Evolutionary conservation across 805 yeast genomes (phyloP).

Genomic region (Candida golubevii): DNA sequence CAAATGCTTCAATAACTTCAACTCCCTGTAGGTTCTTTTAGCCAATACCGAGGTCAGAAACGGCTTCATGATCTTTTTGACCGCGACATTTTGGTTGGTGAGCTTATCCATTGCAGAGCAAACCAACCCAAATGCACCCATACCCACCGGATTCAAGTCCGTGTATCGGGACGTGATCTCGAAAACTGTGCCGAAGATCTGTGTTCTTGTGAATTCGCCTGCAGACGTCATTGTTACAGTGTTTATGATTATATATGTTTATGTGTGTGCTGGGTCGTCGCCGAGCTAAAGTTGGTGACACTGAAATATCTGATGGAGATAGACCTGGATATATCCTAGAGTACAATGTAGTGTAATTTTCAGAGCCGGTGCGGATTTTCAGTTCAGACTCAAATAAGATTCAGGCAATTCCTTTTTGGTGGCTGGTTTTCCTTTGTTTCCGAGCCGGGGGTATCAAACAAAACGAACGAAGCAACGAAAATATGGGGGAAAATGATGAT

Average conservation of each 20-base stretch:
- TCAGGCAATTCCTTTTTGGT: no score
- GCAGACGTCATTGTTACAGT: constrained; percentile 32
- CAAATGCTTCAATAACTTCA: constrained; percentile 86
- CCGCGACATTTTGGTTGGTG: constrained; percentile 91
- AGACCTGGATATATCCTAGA: no score
- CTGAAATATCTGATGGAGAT: no score
- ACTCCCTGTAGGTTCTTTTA: constrained; percentile 93
- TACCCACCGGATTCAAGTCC: constrained; percentile 95
- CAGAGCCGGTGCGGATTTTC: no score
- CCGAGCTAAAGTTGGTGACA: no score
- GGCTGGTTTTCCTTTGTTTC: no score
- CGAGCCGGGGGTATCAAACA: no score
- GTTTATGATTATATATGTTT: background rate
- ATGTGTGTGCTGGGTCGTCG: no score
- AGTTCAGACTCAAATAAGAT: no score
- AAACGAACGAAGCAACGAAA: no score
- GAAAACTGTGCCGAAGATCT: constrained; percentile 91
- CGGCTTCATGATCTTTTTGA: constrained; percentile 96
- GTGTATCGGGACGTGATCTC: constrained; percentile 88
- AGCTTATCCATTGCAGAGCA: constrained; percentile 93
- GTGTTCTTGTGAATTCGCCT: constrained; percentile 63
- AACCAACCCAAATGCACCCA: constrained; percentile 99
- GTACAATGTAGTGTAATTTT: no score
- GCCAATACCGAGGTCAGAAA: constrained; percentile 92
- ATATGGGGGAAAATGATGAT: no score